Base-by-base conservation (phyloP, 441 rosid species). In the Rhodomyrtus psidioides region DNA sequence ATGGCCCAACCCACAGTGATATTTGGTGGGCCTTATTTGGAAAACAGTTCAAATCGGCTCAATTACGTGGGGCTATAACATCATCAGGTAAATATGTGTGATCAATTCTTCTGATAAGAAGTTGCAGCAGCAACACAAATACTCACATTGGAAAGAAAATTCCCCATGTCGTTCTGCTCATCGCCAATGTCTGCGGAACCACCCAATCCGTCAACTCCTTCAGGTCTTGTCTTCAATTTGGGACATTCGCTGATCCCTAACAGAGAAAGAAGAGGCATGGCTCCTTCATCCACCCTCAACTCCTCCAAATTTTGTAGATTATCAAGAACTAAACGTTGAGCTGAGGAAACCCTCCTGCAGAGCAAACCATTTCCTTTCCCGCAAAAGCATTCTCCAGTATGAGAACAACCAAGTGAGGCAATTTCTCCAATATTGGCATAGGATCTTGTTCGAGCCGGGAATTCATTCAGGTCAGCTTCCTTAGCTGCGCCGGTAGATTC, bases 221-320 rank as follows among this genome's bases (percentile, higher is more conserved):
- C 88, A 27, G 92, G 93, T 83, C 83, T 55, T 54, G 19, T 86
- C 82, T 82, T 89, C 90, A 93, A 51, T 60, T 82, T 83, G 76
- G 60, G 83, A 86, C 91, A 93, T 6, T 30, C 12, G 49, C 62
- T 65, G 54, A 93, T 42, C 74, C 82, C 85, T 85, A 90, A 54
- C 55, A 59, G 79, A n/a, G 82, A 82, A 83, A 93, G 90, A 82
- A 56, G 55, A 28, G 85, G 51, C 90, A 92, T 88, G 39, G 91
- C 93, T 46, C 92, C 91, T 17, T 89, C 89, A 70, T 86, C 91
- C 23, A 93, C 85, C n/a, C 7, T 58, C 93, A 91, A 93, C 56
- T 82, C 85, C 88, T 88, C 88, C 83, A 88, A 58, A 42, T 81
- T 79, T 4, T 30, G 51, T 84, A 89, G 82, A 27, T 84, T 53